These are phyloP conservation scores for Tothia fuscella DNA, from an alignment of 2,329 filamentous ascomycete genomes.

Conservation along the genomic window DNA sequence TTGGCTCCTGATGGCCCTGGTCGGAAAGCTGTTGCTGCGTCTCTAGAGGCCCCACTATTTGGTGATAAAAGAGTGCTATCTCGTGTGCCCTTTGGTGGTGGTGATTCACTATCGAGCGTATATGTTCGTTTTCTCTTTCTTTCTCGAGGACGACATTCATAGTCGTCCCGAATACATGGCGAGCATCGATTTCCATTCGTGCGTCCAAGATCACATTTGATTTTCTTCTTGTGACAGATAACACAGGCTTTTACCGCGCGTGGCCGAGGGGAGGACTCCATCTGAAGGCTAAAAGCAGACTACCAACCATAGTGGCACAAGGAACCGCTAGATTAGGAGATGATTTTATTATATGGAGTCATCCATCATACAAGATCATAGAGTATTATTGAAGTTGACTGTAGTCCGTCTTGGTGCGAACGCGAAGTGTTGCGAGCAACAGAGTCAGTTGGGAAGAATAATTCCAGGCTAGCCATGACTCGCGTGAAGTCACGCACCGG, in stretches of 20 bases:
- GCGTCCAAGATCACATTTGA: conserved; percentile 20
- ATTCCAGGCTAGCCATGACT: too few species aligned
- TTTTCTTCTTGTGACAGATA: conserved; percentile 33
- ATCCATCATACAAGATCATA: too few species aligned
- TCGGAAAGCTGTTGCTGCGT: background rate
- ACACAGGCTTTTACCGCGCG: conserved; percentile 25
- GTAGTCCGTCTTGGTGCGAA: too few species aligned
- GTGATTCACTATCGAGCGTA: conserved; percentile 20
- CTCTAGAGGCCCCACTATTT: conserved; percentile 11
- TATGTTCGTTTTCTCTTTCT: conserved; percentile 21
- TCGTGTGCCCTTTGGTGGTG: conserved; percentile 13
- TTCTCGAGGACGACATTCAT: conserved; percentile 22
- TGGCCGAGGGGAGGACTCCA: conserved; percentile 2
- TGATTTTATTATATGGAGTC: too few species aligned
- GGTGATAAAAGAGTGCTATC: conserved; percentile 13
- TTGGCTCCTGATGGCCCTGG: background rate
- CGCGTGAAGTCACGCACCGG: too few species aligned
- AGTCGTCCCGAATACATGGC: conserved; percentile 23
- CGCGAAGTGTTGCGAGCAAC: too few species aligned
- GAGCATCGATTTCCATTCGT: conserved; percentile 26
- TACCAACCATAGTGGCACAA: too few species aligned
- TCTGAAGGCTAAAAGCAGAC: too few species aligned
- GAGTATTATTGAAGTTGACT: too few species aligned
- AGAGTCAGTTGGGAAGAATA: too few species aligned
- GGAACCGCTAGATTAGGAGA: too few species aligned